These are phyloP conservation scores for Corymbia citriodora DNA, from an alignment of 441 rosid genomes.

Conservation along the genomic window DNA sequence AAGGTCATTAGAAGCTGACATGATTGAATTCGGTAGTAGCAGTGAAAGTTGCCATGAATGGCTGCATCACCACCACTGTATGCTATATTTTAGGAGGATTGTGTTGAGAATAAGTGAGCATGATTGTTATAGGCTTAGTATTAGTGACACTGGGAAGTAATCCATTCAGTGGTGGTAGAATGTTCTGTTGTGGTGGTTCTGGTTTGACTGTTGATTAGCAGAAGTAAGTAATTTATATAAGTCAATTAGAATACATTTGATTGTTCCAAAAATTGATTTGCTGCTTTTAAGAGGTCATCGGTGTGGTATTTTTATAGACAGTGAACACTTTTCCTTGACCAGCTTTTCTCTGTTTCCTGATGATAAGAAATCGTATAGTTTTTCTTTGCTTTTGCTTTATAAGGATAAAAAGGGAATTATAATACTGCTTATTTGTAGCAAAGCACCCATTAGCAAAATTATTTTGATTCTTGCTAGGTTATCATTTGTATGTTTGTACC, in stretches of 20 bases:
- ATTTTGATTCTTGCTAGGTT: not conserved
- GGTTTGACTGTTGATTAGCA: not conserved
- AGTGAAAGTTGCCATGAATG: not conserved
- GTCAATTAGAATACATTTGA: not conserved
- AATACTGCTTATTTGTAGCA: not conserved
- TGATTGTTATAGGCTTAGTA: not conserved
- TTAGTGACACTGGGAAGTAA: not conserved
- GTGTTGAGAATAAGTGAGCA: not conserved
- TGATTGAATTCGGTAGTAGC: not conserved
- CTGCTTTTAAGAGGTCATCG: not conserved
- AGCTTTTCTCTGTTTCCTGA: not conserved
- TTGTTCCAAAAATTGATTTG: not conserved
- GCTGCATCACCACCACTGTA: not conserved
- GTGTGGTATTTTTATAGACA: not conserved
- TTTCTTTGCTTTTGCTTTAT: not conserved
- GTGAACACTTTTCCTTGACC: not conserved
- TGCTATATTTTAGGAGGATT: not conserved
- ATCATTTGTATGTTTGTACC: not conserved
- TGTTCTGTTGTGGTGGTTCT: not conserved
- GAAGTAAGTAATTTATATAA: not conserved
- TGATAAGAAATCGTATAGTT: not conserved
- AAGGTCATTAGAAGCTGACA: not conserved
- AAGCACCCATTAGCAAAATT: not conserved
- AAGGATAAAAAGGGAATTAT: not conserved
- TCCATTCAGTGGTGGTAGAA: not conserved